These are phyloP conservation scores for Plectosphaerella sp. DNA, from an alignment of 2,329 filamentous ascomycete species.

Conservation along the genomic window DNA sequence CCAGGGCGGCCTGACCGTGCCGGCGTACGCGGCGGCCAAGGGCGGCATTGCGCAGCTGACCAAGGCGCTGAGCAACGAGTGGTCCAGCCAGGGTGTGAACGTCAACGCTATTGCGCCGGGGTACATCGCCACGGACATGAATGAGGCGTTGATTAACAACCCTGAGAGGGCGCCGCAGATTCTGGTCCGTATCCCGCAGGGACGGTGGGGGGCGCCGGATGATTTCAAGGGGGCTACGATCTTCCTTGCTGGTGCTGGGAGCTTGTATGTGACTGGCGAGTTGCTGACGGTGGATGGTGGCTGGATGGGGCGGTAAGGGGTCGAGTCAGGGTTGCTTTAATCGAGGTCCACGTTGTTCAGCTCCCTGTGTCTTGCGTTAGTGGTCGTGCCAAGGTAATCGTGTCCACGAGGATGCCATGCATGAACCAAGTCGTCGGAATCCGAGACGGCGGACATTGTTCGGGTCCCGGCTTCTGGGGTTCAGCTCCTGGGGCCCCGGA, in stretches of 20 bases:
- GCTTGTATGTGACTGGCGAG: conserved; percentile 78
- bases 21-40: conserved; percentile 81
- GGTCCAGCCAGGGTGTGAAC: conserved; percentile 68
- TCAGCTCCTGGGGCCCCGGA: background rate
- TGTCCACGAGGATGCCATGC: background rate
- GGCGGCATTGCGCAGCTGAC: conserved; percentile 81
- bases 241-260: conserved; percentile 70
- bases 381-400: background rate
- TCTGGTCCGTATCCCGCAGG: conserved; percentile 74
- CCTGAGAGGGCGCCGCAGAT: conserved; percentile 66
- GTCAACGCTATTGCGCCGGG: conserved; percentile 88
- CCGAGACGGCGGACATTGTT: background rate
- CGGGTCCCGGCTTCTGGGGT: background rate
- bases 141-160: conserved; percentile 72
- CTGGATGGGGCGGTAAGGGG: conserved; percentile 75
- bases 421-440: background rate
- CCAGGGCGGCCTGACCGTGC: conserved; percentile 83
- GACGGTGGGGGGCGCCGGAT: conserved; percentile 75
- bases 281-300: conserved; percentile 81
- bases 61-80: conserved; percentile 82
- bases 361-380: background rate
- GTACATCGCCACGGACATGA: conserved; percentile 94
- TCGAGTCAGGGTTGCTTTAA: background rate
- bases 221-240: conserved; percentile 84
- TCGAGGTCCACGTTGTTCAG: background rate